A percentile compares a stretch with the other conserved stretches of the same genome.
Conservation (phyloP, 495 filamentous ascomycete genomes). For the Thermothielavioides terrestris region DNA sequence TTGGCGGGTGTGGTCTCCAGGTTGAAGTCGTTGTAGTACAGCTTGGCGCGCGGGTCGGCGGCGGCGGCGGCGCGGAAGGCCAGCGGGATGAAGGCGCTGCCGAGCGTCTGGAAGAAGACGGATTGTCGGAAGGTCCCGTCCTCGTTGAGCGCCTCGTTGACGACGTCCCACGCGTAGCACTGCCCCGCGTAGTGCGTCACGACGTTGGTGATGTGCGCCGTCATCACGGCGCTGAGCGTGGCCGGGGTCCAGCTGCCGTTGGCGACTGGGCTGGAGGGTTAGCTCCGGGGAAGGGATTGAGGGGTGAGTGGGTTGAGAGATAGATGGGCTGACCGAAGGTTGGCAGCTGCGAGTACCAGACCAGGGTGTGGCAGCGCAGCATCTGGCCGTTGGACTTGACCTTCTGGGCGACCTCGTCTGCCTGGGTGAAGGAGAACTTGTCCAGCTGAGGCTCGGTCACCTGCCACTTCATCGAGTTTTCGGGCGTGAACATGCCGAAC, state of each 20-base stretch:
- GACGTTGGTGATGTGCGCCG: slow-evolving; percentile 41
- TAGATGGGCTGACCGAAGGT: slow-evolving; percentile 32
- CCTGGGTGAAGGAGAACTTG: slow-evolving; percentile 41
- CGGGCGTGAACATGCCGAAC: slow-evolving; percentile 51
- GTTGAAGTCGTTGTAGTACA: slow-evolving; percentile 62
- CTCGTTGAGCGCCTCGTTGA: slow-evolving; percentile 45
- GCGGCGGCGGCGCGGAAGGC: slow-evolving; percentile 36
- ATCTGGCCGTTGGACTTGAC: slow-evolving; percentile 43
- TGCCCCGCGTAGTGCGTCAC: slow-evolving; percentile 41
- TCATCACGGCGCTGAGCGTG: slow-evolving; percentile 37
- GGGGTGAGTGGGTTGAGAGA: background rate
- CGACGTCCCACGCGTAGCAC: slow-evolving; percentile 44
- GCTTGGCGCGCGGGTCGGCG: slow-evolving; percentile 23
- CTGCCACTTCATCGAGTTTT: slow-evolving; percentile 49
- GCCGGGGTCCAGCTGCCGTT: slow-evolving; percentile 48
- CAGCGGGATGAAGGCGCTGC: slow-evolving; percentile 36
- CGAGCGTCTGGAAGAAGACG: slow-evolving; percentile 33
- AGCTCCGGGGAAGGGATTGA: background rate
- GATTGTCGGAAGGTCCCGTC: slow-evolving; percentile 31
- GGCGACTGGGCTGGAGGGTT: slow-evolving; percentile 25
- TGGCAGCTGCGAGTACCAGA: slow-evolving; percentile 54
- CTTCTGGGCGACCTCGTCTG: slow-evolving; percentile 39
- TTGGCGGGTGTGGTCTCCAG: slow-evolving; percentile 45
- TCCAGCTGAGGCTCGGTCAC: slow-evolving; percentile 27
- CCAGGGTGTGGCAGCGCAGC: slow-evolving; percentile 51